Conservation (phyloP, 2,329 filamentous ascomycete species). For the Mariannaea elegans region DNA sequence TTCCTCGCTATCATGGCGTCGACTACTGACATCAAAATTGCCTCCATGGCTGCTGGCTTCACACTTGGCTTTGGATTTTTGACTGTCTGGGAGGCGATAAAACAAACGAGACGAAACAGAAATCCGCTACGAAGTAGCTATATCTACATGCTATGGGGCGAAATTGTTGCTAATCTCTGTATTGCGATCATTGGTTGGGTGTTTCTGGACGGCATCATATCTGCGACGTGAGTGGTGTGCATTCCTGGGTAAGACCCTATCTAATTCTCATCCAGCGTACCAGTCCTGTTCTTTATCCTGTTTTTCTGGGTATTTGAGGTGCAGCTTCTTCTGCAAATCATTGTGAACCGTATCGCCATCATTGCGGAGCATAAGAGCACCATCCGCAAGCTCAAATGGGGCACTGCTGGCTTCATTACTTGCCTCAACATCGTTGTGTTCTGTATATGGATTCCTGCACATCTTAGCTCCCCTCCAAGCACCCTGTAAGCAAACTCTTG, state of each 20-base stretch:
- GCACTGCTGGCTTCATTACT: constrained; percentile 54
- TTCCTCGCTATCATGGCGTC: constrained; percentile 21
- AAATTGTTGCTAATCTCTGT: constrained; percentile 50
- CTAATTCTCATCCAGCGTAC: constrained; percentile 34
- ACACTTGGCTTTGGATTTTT: constrained; percentile 53
- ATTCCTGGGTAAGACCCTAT: neutral
- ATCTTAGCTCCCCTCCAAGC: constrained; percentile 49
- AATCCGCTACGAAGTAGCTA: constrained; percentile 48
- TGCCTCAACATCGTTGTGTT: constrained; percentile 63
- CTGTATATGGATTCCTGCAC: constrained; percentile 62
- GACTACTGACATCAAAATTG: constrained; percentile 40
- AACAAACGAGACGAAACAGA: constrained; percentile 51
- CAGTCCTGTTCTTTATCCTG: constrained; percentile 47
- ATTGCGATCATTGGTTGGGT: constrained; percentile 53
- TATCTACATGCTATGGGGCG: constrained; percentile 57
- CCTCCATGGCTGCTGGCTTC: constrained; percentile 44
- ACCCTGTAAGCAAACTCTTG: constrained; percentile 37
- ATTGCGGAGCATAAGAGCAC: constrained; percentile 54
- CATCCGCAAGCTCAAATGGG: constrained; percentile 56
- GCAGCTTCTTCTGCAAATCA: constrained; percentile 63
- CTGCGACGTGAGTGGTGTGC: constrained; percentile 35
- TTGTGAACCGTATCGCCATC: constrained; percentile 62
- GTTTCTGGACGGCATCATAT: constrained; percentile 48
- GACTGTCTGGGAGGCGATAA: constrained; percentile 51
- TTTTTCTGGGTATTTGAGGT: constrained; percentile 56